phyloP scores from a whole-genome alignment of 2,329 filamentous ascomycete genomes.

The Podosphaera fusca region DNA sequence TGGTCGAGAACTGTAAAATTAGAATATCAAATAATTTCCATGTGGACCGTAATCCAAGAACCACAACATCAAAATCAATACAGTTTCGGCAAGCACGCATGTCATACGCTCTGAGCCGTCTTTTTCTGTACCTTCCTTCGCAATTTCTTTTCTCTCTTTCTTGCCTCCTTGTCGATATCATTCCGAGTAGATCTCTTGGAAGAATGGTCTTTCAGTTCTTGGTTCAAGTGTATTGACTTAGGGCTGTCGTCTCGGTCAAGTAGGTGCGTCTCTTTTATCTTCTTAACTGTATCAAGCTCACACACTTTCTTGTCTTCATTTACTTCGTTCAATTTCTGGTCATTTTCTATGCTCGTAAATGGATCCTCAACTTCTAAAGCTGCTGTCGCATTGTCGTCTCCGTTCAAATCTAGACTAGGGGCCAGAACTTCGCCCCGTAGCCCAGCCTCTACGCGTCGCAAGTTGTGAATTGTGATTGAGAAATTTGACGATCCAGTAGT shows the following conservation, averaged over 20 bases:
- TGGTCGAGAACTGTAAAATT: conserved; percentile 47
- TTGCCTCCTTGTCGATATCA: conserved; percentile 15
- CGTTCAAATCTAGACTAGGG: conserved; percentile 19
- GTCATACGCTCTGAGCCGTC: background rate
- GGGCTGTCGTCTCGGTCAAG: no score
- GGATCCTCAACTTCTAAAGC: conserved; percentile 9
- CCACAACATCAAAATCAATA: no score
- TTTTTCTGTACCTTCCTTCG: conserved; percentile 36
- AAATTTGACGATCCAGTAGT: conserved; percentile 11
- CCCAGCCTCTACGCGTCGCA: conserved; percentile 28
- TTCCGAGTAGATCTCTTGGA: background rate
- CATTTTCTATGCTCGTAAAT: background rate
- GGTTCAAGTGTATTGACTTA: no score
- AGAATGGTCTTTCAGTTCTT: no score
- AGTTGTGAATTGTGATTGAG: conserved; percentile 26
- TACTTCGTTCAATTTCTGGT: no score
- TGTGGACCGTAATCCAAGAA: background rate
- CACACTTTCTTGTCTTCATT: background rate
- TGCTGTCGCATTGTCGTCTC: conserved; percentile 3
- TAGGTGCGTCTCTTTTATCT: conserved; percentile 7
- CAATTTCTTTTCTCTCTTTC: conserved; percentile 17
- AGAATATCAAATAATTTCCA: conserved; percentile 1
- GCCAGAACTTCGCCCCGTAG: conserved; percentile 26
- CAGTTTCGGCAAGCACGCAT: no score
- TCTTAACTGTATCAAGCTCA: conserved; percentile 13